These are phyloP conservation scores for Acorus calamus DNA, from an alignment of 106 monocot species.

Conservation along the genomic window DNA sequence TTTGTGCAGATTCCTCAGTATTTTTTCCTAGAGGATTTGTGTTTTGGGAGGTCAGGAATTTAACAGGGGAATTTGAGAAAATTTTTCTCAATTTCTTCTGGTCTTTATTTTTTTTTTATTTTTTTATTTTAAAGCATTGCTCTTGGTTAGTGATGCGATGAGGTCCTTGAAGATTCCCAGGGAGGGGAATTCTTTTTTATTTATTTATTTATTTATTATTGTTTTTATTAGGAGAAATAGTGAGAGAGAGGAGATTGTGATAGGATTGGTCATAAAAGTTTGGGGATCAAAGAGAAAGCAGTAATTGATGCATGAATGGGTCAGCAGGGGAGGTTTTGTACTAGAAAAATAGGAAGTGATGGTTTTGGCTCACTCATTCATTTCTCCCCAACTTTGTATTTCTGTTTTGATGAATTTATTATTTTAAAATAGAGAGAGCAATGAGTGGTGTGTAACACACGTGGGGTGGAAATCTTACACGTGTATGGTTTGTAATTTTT, in stretches of 20 bases:
- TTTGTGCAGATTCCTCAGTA: slow-evolving; percentile 21
- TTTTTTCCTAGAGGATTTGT: slow-evolving; percentile 20
- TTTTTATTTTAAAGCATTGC: slow-evolving; percentile 3
- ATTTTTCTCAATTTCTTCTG: slow-evolving; percentile 7
- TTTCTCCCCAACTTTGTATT: too few relatives aligned
- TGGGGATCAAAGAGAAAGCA: slow-evolving; percentile 11
- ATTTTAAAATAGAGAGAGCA: too few relatives aligned
- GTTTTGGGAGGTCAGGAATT: slow-evolving; percentile 1
- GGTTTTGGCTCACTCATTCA: too few relatives aligned
- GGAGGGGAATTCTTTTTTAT: slow-evolving; percentile 9
- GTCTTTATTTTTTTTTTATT: slow-evolving; percentile 4
- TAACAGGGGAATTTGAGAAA: background rate
- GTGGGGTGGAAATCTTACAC: too few relatives aligned
- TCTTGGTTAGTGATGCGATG: slow-evolving; percentile 10
- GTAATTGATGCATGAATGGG: slow-evolving; percentile 14
- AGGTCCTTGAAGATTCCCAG: slow-evolving; percentile 14
- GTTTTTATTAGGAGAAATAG: background rate
- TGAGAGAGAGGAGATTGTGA: slow-evolving; percentile 1
- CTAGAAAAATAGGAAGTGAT: too few relatives aligned
- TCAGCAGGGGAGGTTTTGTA: slow-evolving; percentile 1
- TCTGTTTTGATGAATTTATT: too few relatives aligned
- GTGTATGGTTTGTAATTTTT: too few relatives aligned
- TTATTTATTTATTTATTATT: background rate
- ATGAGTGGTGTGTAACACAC: too few relatives aligned
- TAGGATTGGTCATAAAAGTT: background rate